Percentiles rank a stretch among this genome's conserved stretches.
These are phyloP conservation scores for Exobasidium cylindrosporum DNA, from an alignment of 1,284 basidiomycete genomes.

Conservation along the genomic window DNA sequence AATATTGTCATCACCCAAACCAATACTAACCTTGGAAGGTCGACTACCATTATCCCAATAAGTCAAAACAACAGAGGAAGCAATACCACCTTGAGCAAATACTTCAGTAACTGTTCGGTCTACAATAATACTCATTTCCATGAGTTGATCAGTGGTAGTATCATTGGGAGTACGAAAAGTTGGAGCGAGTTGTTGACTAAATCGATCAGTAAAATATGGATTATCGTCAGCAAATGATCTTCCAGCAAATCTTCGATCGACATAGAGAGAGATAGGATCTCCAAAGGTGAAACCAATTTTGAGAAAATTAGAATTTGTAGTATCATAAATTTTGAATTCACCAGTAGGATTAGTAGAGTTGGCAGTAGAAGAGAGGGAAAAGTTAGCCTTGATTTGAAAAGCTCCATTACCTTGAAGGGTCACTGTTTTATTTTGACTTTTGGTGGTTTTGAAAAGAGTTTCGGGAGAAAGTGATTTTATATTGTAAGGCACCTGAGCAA, in stretches of 20 bases:
- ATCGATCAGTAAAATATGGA: slow-evolving; percentile 55
- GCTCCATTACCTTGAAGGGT: slow-evolving; percentile 45
- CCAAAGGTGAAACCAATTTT: slow-evolving; percentile 38
- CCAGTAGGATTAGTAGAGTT: slow-evolving; percentile 18
- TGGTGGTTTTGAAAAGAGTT: neutral
- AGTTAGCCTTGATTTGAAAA: slow-evolving; percentile 52
- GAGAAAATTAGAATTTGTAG: slow-evolving; percentile 24
- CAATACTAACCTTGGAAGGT: slow-evolving; percentile 7
- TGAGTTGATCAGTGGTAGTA: slow-evolving; percentile 21
- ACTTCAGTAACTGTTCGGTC: slow-evolving; percentile 53
- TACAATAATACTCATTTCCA: slow-evolving; percentile 38
- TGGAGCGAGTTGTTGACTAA: slow-evolving; percentile 22
- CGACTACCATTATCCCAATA: slow-evolving; percentile 14
- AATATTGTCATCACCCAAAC: slow-evolving; percentile 9
- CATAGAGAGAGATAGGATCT: slow-evolving; percentile 45
- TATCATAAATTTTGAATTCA: slow-evolving; percentile 26
- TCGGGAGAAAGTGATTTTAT: slow-evolving; percentile 13
- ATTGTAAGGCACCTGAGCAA: slow-evolving; percentile 26
- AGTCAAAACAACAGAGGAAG: slow-evolving; percentile 5
- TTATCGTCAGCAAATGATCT: slow-evolving; percentile 41
- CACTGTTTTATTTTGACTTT: slow-evolving; percentile 36
- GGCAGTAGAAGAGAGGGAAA: slow-evolving; percentile 28
- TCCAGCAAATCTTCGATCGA: slow-evolving; percentile 52
- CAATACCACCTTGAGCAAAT: slow-evolving; percentile 48
- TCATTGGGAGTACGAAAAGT: slow-evolving; percentile 15